These are phyloP conservation scores for Apophysomyces sp. DNA, from an alignment of 371 early-diverging fungal genomes.

Conservation along the genomic window DNA sequence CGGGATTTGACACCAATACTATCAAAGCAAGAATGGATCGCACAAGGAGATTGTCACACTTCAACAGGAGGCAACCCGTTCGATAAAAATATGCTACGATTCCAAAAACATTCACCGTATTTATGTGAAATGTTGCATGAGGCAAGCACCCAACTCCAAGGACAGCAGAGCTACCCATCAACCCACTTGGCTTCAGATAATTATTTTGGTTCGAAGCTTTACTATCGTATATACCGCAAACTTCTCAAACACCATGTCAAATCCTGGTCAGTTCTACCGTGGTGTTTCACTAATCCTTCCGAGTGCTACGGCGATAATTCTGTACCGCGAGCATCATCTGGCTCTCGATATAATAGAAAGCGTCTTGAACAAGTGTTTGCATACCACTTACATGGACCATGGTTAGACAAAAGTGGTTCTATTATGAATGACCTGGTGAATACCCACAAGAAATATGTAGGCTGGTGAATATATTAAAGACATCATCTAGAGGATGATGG, in stretches of 20 bases:
- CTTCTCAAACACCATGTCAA: constrained; percentile 26
- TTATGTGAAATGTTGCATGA: constrained; percentile 40
- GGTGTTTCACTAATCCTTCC: constrained; percentile 51
- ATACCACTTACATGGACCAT: constrained; percentile 5
- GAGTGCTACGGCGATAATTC: constrained; percentile 24
- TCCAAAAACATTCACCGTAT: constrained; percentile 34
- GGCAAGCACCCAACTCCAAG: neutral
- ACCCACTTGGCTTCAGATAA: neutral
- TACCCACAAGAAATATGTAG: neutral
- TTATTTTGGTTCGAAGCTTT: constrained; percentile 9
- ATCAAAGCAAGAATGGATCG: constrained; percentile 40
- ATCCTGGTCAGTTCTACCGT: constrained; percentile 46
- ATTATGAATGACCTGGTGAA: neutral
- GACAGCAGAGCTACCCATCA: neutral
- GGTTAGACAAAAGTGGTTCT: neutral
- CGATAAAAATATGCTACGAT: constrained; percentile 28
- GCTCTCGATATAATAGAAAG: neutral
- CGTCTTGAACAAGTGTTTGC: constrained; percentile 11
- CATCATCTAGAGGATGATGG: no score
- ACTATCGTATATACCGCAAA: constrained; percentile 28
- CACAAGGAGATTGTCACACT: constrained; percentile 36
- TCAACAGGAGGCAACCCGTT: constrained; percentile 32
- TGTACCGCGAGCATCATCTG: constrained; percentile 1
- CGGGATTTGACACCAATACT: constrained; percentile 42
- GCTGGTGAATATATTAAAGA: neutral